These are phyloP conservation scores for Amphirosellinia nigrospora DNA, from an alignment of 495 filamentous ascomycete species.

Conservation along the genomic window DNA sequence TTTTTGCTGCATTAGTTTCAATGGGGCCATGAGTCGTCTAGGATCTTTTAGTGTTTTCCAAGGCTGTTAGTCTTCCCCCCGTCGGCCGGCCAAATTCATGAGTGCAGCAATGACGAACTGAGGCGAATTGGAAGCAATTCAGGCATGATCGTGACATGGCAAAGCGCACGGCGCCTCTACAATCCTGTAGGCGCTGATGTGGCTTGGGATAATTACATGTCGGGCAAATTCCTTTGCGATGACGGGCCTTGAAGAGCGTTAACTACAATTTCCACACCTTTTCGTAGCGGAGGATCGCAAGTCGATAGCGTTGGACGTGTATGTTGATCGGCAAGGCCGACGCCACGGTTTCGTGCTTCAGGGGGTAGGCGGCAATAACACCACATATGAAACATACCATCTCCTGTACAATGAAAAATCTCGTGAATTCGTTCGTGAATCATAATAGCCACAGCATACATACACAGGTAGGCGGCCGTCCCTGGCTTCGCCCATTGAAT, in stretches of 20 bases:
- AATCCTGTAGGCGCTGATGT: background rate
- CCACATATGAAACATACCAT: background rate
- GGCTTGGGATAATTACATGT: background rate
- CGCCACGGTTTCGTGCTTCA: constrained; percentile 9
- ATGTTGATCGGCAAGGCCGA: constrained; percentile 23
- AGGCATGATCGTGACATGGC: background rate
- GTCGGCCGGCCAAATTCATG: constrained; percentile 7
- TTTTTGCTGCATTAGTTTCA: background rate
- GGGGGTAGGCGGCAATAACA: background rate
- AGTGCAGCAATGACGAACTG: background rate
- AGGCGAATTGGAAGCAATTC: background rate
- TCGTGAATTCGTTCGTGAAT: constrained; percentile 23
- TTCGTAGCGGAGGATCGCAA: constrained; percentile 9
- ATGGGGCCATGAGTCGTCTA: constrained; percentile 5
- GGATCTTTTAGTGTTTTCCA: background rate
- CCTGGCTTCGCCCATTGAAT: constrained; percentile 4
- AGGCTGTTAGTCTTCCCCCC: background rate
- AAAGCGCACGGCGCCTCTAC: background rate
- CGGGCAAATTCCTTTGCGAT: background rate
- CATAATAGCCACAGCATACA: constrained; percentile 9
- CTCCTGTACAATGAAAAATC: background rate
- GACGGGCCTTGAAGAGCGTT: background rate
- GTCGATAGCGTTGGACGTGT: background rate
- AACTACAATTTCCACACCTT: constrained; percentile 2
- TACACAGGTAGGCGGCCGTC: background rate